A percentile compares a stretch with the other conserved stretches of the same genome.
phyloP scores from a whole-genome alignment of 164 flowering plant species.

The Malania oleifera region DNA sequence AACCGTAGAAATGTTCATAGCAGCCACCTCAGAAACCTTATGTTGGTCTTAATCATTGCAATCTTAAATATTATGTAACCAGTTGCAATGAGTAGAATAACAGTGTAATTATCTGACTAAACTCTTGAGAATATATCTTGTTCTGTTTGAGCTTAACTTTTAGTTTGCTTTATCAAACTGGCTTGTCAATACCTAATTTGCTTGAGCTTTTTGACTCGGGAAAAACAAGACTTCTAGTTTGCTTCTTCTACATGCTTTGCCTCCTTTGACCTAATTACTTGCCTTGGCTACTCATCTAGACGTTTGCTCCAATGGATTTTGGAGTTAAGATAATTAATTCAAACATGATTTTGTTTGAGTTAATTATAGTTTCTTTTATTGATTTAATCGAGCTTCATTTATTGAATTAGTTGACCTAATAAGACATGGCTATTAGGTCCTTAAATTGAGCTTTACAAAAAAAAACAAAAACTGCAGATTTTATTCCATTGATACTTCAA shows the following conservation, averaged over 20 bases:
- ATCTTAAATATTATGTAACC: conserved; percentile 23
- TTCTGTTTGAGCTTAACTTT: conserved; percentile 3
- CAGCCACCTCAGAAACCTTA: conserved; percentile 11
- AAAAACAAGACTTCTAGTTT: conserved; percentile 5
- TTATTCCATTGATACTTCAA: no score
- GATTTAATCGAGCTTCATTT: no score
- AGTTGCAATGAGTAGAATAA: conserved; percentile 17
- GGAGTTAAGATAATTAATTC: no score
- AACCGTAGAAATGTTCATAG: conserved; percentile 29
- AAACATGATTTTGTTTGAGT: no score
- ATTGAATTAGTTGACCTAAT: no score
- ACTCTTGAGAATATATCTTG: background rate
- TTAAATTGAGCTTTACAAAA: no score
- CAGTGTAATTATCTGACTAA: conserved; percentile 13
- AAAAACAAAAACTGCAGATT: no score
- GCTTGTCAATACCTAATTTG: conserved; percentile 5
- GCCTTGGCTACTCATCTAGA: background rate
- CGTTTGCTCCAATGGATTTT: no score
- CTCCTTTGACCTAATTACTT: background rate
- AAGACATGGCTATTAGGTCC: no score
- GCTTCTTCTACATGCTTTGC: conserved; percentile 2
- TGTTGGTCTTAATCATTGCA: conserved; percentile 15
- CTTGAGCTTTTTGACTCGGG: conserved; percentile 15
- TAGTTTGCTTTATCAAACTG: conserved; percentile 6
- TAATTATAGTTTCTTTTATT: no score